A percentile compares a stretch with the other conserved stretches of the same genome.
Evolutionary conservation across 2,329 filamentous ascomycete genomes (phyloP).

Genomic region (Capronia coronata): DNA sequence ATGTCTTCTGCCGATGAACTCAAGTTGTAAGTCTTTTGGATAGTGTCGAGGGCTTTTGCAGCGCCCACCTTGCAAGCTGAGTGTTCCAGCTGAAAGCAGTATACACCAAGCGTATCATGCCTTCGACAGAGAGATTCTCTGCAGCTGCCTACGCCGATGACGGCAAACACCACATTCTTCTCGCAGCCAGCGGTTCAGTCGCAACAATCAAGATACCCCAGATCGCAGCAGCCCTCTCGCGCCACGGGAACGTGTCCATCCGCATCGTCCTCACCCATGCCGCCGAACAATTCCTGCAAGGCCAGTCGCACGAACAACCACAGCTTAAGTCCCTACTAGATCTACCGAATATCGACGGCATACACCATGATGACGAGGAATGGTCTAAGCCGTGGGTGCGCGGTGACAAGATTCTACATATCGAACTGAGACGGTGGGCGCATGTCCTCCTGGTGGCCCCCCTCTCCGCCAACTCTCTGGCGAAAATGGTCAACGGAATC

Average conservation of each 20-base stretch:
- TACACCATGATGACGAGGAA: constrained; percentile 81
- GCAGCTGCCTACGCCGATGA: constrained; percentile 35
- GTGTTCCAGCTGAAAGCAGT: too few species aligned
- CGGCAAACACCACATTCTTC: constrained; percentile 55
- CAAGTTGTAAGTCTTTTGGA: neutral
- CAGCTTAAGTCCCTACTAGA: constrained; percentile 52
- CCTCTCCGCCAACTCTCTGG: constrained; percentile 75
- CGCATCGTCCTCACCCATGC: constrained; percentile 74
- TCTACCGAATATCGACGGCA: constrained; percentile 66
- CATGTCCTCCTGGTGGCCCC: constrained; percentile 75
- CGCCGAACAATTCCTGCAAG: constrained; percentile 67
- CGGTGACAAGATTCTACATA: constrained; percentile 77
- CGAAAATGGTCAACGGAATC: constrained; percentile 73
- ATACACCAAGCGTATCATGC: neutral
- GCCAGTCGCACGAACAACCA: constrained; percentile 72
- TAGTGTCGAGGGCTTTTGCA: too few species aligned
- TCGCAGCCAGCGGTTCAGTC: constrained; percentile 67
- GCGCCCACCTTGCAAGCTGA: too few species aligned
- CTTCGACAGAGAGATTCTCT: constrained; percentile 23
- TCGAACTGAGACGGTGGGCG: constrained; percentile 78
- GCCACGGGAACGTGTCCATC: constrained; percentile 59
- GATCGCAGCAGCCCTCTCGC: constrained; percentile 50
- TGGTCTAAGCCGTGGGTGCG: constrained; percentile 73
- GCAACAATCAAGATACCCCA: constrained; percentile 77
- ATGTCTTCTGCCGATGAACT: neutral